phyloP scores from a whole-genome alignment of 768 basidiomycete genomes.

The Mrakia frigida region DNA sequence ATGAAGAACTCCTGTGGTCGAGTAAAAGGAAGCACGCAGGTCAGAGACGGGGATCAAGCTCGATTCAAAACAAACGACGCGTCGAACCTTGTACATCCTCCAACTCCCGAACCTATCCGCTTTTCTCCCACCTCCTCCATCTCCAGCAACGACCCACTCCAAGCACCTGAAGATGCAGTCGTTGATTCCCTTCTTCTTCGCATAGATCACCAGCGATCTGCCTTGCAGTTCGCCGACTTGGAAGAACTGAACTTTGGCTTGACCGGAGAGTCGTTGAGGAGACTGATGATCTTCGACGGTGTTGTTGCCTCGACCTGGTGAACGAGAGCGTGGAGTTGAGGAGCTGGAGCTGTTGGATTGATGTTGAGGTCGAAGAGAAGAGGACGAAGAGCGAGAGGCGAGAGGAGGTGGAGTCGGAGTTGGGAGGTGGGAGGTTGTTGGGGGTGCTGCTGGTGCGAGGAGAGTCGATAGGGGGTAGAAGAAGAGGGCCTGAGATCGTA shows the following conservation, averaged over 20 bases:
- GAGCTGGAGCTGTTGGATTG: background rate
- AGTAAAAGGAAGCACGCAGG: constrained; percentile 27
- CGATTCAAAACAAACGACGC: background rate
- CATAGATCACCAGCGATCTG: constrained; percentile 76
- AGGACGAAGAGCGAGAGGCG: background rate
- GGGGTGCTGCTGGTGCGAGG: constrained; percentile 49
- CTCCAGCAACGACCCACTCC: constrained; percentile 73
- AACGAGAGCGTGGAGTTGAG: background rate
- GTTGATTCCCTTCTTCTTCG: constrained; percentile 77
- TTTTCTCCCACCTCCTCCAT: constrained; percentile 67
- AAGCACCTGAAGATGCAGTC: constrained; percentile 94
- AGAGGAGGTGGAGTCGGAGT: background rate
- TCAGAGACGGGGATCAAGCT: background rate
- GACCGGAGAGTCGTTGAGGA: constrained; percentile 76
- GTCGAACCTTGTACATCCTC: constrained; percentile 66
- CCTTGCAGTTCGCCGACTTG: constrained; percentile 80
- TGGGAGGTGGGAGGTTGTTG: constrained; percentile 50
- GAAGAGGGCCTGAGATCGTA: background rate
- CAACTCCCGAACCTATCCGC: constrained; percentile 49
- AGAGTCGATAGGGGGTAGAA: background rate
- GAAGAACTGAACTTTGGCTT: constrained; percentile 91
- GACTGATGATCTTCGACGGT: constrained; percentile 65
- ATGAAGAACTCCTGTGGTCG: constrained; percentile 70
- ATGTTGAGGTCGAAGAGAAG: background rate
- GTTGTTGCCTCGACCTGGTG: constrained; percentile 94